These are phyloP conservation scores for Aspergillus japonicus DNA, from an alignment of 2,329 filamentous ascomycete species.

Conservation along the genomic window DNA sequence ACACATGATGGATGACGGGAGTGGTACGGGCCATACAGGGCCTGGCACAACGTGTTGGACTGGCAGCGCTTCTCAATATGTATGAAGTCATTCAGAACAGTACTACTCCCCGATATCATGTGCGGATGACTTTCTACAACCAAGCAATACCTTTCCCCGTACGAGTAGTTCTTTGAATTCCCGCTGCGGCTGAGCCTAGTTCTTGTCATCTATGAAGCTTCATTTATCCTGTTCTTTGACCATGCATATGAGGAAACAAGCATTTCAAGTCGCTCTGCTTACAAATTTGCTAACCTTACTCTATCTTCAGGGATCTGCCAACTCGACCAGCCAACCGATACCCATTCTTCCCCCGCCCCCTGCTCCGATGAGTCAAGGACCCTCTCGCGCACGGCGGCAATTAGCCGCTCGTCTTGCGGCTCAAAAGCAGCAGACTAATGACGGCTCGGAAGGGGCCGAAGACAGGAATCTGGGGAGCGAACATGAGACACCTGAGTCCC, in stretches of 20 bases:
- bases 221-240: not conserved
- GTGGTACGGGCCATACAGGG: slow-evolving; percentile 17
- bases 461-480: slow-evolving; percentile 17
- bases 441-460: slow-evolving; percentile 36
- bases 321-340: slow-evolving; percentile 42
- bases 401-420: slow-evolving; percentile 83
- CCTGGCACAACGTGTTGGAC: slow-evolving; percentile 20
- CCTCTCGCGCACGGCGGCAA: slow-evolving; percentile 81
- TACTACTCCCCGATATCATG: slow-evolving; percentile 20
- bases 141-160: slow-evolving; percentile 14
- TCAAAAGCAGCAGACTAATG: slow-evolving; percentile 64
- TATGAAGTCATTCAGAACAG: slow-evolving; percentile 23
- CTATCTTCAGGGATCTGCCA: slow-evolving; percentile 28
- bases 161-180: slow-evolving; percentile 15
- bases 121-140: slow-evolving; percentile 16
- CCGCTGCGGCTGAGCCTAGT: slow-evolving; percentile 10
- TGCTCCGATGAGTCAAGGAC: slow-evolving; percentile 78
- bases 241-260: not conserved
- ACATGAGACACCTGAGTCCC: slow-evolving; percentile 23
- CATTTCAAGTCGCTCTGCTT: not conserved
- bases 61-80: slow-evolving; percentile 23
- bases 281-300: slow-evolving; percentile 1
- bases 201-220: slow-evolving; percentile 8
- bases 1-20: slow-evolving; percentile 19
- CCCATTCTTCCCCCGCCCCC: slow-evolving; percentile 57